Base-by-base conservation (phyloP, 768 basidiomycete genomes). In the Suillus paluster region DNA sequence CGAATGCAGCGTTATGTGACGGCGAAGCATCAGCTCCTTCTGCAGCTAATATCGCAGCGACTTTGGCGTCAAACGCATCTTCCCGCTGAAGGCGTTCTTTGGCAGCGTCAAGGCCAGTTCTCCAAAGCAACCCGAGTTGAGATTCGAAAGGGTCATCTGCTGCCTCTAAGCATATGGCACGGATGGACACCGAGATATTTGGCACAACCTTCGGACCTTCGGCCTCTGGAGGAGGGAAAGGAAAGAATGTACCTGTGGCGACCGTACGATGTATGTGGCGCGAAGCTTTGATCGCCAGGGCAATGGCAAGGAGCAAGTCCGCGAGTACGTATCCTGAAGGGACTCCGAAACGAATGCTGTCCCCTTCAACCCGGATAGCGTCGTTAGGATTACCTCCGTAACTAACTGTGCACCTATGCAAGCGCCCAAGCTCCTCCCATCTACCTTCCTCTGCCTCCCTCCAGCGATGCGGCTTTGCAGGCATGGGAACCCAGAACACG, bases 81-180 rank as follows among this genome's bases (percentile, higher is more conserved):
- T 95, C 91, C 1, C 94, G 84, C 55, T 88, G 90, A 49, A 87
- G 74, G 34, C 95, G 81, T 15, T 85, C 82, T 57, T 82, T 83
- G 44, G 88, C 87, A 53, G 94, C 95, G 42, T 86, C 84, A 41
- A 84, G 75, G 0, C 94, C 95, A 53, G 86, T 83, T 62, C 84
- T 81, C 81, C 86, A 92, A 34, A 94, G 91, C 10, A 90, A 79
- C 39, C 86, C 90, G 21, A 97, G 75, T 62, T 81, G 85, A 17
- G 84, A 83, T 74, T 99, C 96, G 60, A 97, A 86, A 1, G 88
- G 84, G 67, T 95, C 92, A 72, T 99, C 96, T 25, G 87, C 85
- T 27, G 88, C 88, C 73, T 97, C 95, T 10, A 93, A 68, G 53
- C 85, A 86, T 38, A 97, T 68, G 48, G 80, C 80, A n/a, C 81